Base-by-base conservation (phyloP, 2,329 filamentous ascomycete genomes). In the Emydomyces testavorans region DNA sequence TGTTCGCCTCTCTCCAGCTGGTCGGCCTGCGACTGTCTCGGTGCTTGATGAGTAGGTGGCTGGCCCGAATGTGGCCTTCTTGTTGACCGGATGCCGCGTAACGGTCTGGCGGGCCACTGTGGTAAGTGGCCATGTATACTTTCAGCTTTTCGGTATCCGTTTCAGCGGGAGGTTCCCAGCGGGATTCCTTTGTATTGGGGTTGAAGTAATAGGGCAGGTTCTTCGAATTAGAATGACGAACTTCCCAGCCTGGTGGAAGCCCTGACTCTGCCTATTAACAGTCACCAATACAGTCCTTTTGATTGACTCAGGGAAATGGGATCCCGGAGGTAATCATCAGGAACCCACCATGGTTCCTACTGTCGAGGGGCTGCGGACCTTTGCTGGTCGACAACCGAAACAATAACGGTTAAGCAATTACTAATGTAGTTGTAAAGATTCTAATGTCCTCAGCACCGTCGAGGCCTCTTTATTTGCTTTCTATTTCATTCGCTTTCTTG, bases 191-290 rank as follows among this genome's bases (percentile, higher is more conserved):
- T 54, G 87, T 85, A 57, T 70, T 71, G 38, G 83, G 73, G 70
- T 95, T 93, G 82, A 95, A 96, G 74, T 96, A 98, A 75, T 98
- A 98, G 31, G 92, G 92, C 29, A 96, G 83, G 71, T 94, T 94
- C 74, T 95, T 96, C 68, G 87, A 94, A 74, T 95, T 94, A 67
- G 87, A 94, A 72, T 93, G 87, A 66, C 92, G 87, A 63, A 98
- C 87, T 72, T 96, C 92, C 89, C 90, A 95, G 66, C 81, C 80
- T 42, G 79, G 67, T 53, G 89, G 89, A 54, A 95, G 79, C 65
- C 90, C 90, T 57, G 83, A 81, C 49, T 88, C 83, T 62, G 77
- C 70, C 79, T 83, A 57, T 48, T 29, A 35, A 31, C 29, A 23
- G 46, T 48, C 32, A 48, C 37, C 46, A 42, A 48, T 36, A 15